Evolutionary conservation across 306 rosid genomes (phyloP), one percentile per base, ranked within the genome.

Genomic region (Macrotyloma uniflorum): DNA sequence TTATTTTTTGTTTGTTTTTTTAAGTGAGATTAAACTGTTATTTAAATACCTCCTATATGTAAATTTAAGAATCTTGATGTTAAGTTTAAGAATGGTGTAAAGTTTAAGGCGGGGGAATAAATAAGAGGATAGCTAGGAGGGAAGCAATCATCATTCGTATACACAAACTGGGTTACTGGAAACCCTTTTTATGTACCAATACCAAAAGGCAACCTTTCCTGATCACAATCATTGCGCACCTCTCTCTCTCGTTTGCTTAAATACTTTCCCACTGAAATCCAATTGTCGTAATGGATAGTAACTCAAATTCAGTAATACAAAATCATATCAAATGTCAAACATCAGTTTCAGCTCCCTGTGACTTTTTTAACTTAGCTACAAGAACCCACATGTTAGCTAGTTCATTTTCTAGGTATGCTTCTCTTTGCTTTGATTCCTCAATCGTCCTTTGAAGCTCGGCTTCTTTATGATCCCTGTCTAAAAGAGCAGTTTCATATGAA

Each of bases 321-420:
- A 11, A 77, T 67, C 72, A 71, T 50, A 80, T 89, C 78, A 87
- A 62, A 77, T 59, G 62, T 87, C 89, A 70, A 79, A 77, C 83
- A 75, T 90, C 97, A 38, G 80, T 84, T 72, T 90, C 98, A 10
- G 86, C 75, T 80, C 94, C 96, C 5, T 89, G 89, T 30, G 91
- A 83, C 73, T 87, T 95, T 78, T 96, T 96, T 38, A 96, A 71
- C 85, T 90, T 96, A 14, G 99, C 96, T 77, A 96, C 99, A 45
- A 93, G 94, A 84, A 96, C 91, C 99, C 99, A 96, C 99, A 96
- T 96, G 87, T 91, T 93, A 73, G 98, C 98, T 10, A 96, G 97
- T 79, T 96, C 99, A 75, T 96, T 93, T 89, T 96, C 99, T 70
- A 96, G 79, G 70, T 89, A 93, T 19, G 96, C 94, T 83, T 96